Base-by-base conservation (phyloP, 192 early-diverging fungal genomes). In the Entomortierella chlamydospora region DNA sequence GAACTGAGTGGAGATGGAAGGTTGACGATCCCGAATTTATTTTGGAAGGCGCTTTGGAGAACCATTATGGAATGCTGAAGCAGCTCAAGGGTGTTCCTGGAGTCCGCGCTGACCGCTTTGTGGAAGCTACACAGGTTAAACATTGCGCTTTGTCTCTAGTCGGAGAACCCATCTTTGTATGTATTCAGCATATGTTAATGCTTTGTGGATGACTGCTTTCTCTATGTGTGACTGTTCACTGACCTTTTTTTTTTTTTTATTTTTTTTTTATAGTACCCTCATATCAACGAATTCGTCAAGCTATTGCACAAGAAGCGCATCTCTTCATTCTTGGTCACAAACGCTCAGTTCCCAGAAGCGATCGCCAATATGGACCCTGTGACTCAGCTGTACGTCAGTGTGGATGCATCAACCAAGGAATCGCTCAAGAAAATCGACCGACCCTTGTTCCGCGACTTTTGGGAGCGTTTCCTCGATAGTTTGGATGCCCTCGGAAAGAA, bases 401-500 rank as follows among this genome's bases (percentile, higher is more conserved):
- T 93, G 6, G 92, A 93, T 78, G 92, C 91, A n/a, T 86, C 86
- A 10, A 93, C 88, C 49, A 93, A 93, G 67, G 92, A 93, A 53
- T 83, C 83, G 17, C 77, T 93, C 34, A 92, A 93, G 73, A 91
- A 90, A 61, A 89, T 93, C 54, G 92, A 93, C 73, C 86, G 91
- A 5, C 92, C 92, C 13, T 55, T 93, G 65, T 93, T 93, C 81
- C 81, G 83, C 39, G 92, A 93, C 72, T 93, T 90, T 74, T 93
- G 92, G 92, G 92, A 93, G 74, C 84, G 92, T 2, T 92, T 89
- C 81, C 68, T 91, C 49, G 86, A 71, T 39, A 87, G 89, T 83
- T 62, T 93, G 57, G 88, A 91, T 67, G 80, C 81, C 8, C 71
- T 93, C 15, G 84, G 86, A 11, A 81, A 89, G 59, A 93, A 92